Evolutionary conservation across 1,284 basidiomycete species (phyloP).

Genomic region (Trichosporon asahii): DNA sequence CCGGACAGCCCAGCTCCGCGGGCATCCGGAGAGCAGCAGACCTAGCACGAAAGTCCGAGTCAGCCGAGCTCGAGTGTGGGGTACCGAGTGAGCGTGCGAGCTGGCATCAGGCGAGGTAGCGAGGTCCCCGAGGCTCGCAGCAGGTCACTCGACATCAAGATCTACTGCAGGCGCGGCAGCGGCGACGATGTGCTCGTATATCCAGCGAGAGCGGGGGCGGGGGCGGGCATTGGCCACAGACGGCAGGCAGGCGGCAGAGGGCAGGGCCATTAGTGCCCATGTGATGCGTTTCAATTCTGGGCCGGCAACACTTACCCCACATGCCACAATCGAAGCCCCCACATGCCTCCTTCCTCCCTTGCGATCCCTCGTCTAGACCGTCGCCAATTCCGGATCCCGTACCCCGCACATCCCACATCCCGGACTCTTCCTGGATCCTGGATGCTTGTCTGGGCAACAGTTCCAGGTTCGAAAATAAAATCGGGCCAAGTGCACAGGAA

Average conservation of each 20-base stretch:
- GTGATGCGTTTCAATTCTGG: background rate
- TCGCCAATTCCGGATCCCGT: background rate
- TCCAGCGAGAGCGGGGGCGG: background rate
- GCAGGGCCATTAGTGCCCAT: background rate
- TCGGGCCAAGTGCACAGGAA: background rate
- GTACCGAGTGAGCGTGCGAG: background rate
- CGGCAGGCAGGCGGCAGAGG: background rate
- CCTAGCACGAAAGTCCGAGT: background rate
- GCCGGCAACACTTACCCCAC: background rate
- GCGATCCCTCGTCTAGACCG: background rate
- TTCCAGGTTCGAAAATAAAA: background rate
- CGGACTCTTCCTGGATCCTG: background rate
- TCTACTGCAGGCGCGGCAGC: background rate
- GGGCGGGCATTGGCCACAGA: too few species aligned
- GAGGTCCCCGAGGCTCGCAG: background rate
- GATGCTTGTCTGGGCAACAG: background rate
- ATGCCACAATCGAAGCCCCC: background rate
- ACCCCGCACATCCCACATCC: background rate
- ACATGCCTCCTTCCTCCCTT: background rate
- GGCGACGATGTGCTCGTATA: background rate
- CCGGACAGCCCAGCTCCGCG: too few species aligned
- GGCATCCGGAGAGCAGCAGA: background rate
- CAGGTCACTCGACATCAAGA: background rate
- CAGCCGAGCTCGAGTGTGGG: background rate
- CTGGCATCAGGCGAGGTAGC: background rate